Conservation (phyloP, 176 grass and related monocot species). For the Bonia amplexicaulis region DNA sequence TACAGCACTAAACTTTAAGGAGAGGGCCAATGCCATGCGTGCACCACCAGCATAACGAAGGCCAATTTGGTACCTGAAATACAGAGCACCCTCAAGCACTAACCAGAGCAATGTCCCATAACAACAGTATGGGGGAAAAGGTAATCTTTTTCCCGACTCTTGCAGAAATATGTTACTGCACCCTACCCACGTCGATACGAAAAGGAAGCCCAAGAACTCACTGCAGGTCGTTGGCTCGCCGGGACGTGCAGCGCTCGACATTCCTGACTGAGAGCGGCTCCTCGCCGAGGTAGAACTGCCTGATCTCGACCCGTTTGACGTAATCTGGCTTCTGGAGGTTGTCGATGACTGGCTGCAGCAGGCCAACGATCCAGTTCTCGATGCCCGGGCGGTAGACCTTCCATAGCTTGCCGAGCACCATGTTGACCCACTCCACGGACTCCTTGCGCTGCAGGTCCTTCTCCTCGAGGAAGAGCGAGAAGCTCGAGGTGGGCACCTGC, state of each 20-base stretch:
- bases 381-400: slow-evolving; percentile 91
- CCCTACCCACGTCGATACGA: neutral
- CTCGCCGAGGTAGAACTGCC: slow-evolving; percentile 93
- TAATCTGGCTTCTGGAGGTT: slow-evolving; percentile 83
- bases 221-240: slow-evolving; percentile 85
- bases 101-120: neutral
- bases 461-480: slow-evolving; percentile 90
- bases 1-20: slow-evolving; percentile 70
- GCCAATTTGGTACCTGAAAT: slow-evolving; percentile 91
- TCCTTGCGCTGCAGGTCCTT: slow-evolving; percentile 99
- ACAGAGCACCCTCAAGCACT: neutral
- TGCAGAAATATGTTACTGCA: neutral
- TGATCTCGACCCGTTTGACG: slow-evolving; percentile 90
- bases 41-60: slow-evolving; percentile 86
- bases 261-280: slow-evolving; percentile 85
- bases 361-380: slow-evolving; percentile 85
- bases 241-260: slow-evolving; percentile 80
- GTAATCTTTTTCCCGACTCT: neutral
- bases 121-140: neutral
- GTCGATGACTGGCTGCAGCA: slow-evolving; percentile 92
- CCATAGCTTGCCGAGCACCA: slow-evolving; percentile 96
- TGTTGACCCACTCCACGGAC: slow-evolving; percentile 99
- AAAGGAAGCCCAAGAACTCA: slow-evolving; percentile 27
- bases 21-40: slow-evolving; percentile 80
- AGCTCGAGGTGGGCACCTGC: slow-evolving; percentile 83